Percentiles rank a stretch among this genome's conserved stretches.
Conservation (phyloP, 768 basidiomycete genomes). For the Candolleomyces eurysporus region DNA sequence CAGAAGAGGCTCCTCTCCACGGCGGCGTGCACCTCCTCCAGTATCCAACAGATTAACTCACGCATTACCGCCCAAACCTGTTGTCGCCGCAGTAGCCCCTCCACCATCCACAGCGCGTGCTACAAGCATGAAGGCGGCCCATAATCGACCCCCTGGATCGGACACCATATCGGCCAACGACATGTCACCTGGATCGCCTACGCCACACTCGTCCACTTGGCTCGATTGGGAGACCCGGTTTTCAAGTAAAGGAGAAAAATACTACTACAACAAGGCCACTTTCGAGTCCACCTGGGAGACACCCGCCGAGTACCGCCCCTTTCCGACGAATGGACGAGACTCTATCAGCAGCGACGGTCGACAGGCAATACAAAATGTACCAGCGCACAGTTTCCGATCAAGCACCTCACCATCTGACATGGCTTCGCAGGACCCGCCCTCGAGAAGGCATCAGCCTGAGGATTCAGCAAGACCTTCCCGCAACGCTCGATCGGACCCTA, state of each 20-base stretch:
- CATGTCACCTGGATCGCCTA: slow-evolving; percentile 21
- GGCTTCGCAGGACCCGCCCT: slow-evolving; percentile 1
- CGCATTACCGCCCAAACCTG: slow-evolving; percentile 67
- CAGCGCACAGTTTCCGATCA: neutral
- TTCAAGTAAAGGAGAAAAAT: slow-evolving; percentile 46
- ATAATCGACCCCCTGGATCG: slow-evolving; percentile 51
- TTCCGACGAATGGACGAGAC: slow-evolving; percentile 3
- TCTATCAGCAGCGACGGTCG: neutral
- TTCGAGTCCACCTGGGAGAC: slow-evolving; percentile 56
- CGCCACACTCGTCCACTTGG: slow-evolving; percentile 20
- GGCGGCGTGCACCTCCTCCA: slow-evolving; percentile 18
- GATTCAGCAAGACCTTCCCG: slow-evolving; percentile 9
- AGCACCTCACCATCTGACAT: neutral
- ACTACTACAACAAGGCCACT: slow-evolving; percentile 60
- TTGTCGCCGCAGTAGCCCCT: slow-evolving; percentile 48
- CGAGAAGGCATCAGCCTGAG: neutral
- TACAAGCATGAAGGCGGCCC: slow-evolving; percentile 49
- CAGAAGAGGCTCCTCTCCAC: slow-evolving; percentile 19
- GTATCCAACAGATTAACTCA: slow-evolving; percentile 52
- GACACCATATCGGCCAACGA: slow-evolving; percentile 32
- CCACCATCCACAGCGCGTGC: slow-evolving; percentile 55
- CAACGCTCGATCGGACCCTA: slow-evolving; percentile 17
- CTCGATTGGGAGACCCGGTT: slow-evolving; percentile 56
- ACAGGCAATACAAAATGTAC: neutral
- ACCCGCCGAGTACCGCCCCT: slow-evolving; percentile 37